These are phyloP conservation scores for Podila minutissima DNA, from an alignment of 192 early-diverging fungal genomes.

Conservation along the genomic window DNA sequence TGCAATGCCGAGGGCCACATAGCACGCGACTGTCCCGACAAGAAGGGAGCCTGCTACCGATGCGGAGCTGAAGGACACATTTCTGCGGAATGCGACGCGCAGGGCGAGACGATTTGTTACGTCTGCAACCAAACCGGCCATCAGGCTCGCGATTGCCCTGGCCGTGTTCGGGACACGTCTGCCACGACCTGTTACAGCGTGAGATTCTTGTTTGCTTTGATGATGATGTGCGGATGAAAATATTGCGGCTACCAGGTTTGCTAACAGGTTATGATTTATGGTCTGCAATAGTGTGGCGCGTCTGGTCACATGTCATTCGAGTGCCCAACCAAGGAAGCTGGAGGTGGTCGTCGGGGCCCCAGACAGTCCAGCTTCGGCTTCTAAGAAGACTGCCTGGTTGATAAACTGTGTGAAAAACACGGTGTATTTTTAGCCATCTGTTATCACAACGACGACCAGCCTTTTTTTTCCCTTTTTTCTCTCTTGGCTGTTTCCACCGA, in stretches of 20 bases:
- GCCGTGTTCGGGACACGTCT: conserved; percentile 20
- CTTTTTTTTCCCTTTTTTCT: no score
- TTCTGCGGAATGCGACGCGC: not conserved
- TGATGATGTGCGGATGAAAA: not conserved
- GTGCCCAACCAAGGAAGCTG: conserved; percentile 39
- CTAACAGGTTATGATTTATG: not conserved
- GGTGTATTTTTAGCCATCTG: no score
- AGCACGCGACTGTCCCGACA: conserved; percentile 44
- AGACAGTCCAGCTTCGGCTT: conserved; percentile 1
- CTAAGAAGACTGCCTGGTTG: not conserved
- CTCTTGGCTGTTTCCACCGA: no score
- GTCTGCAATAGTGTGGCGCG: conserved; percentile 58
- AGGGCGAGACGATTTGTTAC: conserved; percentile 39
- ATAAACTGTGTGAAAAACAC: not conserved
- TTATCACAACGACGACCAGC: no score
- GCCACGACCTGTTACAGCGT: conserved; percentile 16
- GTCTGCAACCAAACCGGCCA: conserved; percentile 61
- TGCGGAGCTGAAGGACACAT: conserved; percentile 22
- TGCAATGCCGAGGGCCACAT: conserved; percentile 51
- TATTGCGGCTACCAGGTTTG: not conserved
- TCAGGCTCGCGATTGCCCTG: conserved; percentile 48
- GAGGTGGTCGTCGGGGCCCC: conserved; percentile 6
- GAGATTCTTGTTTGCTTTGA: conserved; percentile 1
- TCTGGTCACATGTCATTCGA: conserved; percentile 56
- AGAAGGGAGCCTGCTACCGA: conserved; percentile 32